phyloP scores from a whole-genome alignment of 345 rosid species.

The Populus tremula region DNA sequence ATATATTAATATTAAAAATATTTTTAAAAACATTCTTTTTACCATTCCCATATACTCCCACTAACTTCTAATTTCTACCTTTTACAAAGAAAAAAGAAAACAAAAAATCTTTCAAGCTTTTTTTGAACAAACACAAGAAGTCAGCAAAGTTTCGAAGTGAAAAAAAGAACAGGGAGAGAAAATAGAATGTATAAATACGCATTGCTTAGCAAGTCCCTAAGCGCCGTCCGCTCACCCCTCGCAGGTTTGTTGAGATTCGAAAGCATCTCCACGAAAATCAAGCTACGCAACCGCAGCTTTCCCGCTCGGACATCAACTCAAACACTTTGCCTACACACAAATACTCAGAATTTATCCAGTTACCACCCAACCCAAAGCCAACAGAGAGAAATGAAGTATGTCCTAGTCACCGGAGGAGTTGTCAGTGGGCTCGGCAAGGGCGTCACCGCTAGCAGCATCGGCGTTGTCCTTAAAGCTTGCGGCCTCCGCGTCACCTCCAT shows the following conservation, averaged over 20 bases:
- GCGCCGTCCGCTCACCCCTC: constrained; percentile 4
- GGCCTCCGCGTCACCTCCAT: constrained; percentile 97
- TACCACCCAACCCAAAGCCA: background rate
- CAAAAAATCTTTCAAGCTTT: background rate
- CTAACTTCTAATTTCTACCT: background rate
- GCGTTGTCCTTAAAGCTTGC: constrained; percentile 92
- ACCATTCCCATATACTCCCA: too few relatives aligned
- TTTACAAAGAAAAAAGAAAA: background rate
- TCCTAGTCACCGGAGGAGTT: constrained; percentile 90
- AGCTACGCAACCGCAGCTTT: background rate
- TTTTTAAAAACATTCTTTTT: too few relatives aligned
- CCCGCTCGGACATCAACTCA: constrained; percentile 47
- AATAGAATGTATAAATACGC: constrained; percentile 11
- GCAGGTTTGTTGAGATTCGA: constrained; percentile 15
- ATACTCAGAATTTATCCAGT: background rate
- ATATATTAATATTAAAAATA: too few relatives aligned
- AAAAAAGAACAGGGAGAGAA: background rate
- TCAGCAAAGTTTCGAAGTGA: background rate
- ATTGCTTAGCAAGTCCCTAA: background rate
- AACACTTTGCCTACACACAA: constrained; percentile 35
- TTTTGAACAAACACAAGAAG: background rate
- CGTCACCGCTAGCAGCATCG: constrained; percentile 94
- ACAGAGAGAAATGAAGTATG: constrained; percentile 68
- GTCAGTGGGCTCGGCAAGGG: constrained; percentile 99
- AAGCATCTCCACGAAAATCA: background rate